Conservation (phyloP, 306 rosid genomes). For the Lablab purpureus region DNA sequence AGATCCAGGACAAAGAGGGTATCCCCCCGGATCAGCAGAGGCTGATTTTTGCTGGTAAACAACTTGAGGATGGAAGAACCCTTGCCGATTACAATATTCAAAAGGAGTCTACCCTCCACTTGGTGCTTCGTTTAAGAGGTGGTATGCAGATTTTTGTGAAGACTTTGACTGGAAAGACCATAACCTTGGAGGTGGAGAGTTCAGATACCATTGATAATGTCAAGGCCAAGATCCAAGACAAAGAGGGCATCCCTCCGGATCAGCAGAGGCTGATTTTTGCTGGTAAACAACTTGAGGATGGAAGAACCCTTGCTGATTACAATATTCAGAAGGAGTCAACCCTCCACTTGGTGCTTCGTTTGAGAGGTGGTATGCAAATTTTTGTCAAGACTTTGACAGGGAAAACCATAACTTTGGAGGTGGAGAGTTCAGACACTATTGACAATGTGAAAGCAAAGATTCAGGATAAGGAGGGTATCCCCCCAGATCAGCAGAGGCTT, state of each 20-base stretch:
- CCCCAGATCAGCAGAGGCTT: background rate
- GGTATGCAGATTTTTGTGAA: background rate
- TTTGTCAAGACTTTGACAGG: background rate
- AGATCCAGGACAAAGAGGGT: background rate
- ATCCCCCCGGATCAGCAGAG: background rate
- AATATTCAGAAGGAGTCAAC: background rate
- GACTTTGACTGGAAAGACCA: background rate
- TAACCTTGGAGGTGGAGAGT: background rate
- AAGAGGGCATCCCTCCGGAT: background rate
- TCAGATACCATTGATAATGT: background rate
- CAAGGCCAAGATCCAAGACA: background rate
- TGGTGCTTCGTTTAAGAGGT: background rate
- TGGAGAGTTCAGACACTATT: background rate
- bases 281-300: background rate
- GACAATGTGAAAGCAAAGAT: background rate
- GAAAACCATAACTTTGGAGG: background rate
- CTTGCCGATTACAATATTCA: conserved; percentile 1
- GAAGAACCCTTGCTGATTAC: background rate
- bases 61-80: background rate
- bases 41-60: background rate
- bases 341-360: background rate
- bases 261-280: background rate
- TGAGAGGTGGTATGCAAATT: background rate
- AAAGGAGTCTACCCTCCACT: background rate
- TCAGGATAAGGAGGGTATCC: background rate